A percentile compares a stretch with the other conserved stretches of the same genome.
These are phyloP conservation scores for Gossypium anomalum DNA, from an alignment of 345 rosid genomes.

Conservation along the genomic window DNA sequence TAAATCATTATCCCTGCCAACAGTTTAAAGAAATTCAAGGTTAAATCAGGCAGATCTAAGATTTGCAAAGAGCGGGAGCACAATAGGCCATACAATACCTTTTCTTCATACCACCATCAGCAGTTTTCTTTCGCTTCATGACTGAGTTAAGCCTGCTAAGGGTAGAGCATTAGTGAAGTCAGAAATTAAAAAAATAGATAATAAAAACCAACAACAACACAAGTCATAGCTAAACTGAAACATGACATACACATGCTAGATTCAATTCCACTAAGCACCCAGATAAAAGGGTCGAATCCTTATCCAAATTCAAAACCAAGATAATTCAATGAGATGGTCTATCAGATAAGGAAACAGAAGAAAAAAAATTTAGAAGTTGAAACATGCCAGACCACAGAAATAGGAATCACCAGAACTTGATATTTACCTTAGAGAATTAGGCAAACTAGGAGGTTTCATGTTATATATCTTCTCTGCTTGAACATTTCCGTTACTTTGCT, in stretches of 20 bases:
- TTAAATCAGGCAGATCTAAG: slow-evolving; percentile 8
- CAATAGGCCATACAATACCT: slow-evolving; percentile 35
- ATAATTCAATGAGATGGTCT: neutral
- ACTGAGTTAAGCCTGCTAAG: slow-evolving; percentile 44
- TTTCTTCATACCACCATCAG: slow-evolving; percentile 67
- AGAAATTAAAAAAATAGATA: neutral
- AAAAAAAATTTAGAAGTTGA: neutral
- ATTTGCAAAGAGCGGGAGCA: slow-evolving; percentile 10
- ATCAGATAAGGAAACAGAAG: neutral
- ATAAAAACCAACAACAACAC: neutral
- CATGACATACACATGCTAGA: neutral
- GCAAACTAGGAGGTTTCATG: slow-evolving; percentile 1
- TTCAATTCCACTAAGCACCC: neutral
- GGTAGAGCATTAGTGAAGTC: slow-evolving; percentile 11
- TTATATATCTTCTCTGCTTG: slow-evolving; percentile 10
- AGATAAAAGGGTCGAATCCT: neutral
- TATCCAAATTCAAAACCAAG: neutral
- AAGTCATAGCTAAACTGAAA: neutral
- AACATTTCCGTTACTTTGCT: neutral
- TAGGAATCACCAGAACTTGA: neutral
- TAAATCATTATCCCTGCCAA: slow-evolving; percentile 90
- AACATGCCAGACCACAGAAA: neutral
- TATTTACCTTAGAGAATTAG: slow-evolving; percentile 7
- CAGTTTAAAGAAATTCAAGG: slow-evolving; percentile 11
- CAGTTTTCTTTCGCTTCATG: slow-evolving; percentile 50